Evolutionary conservation across 805 yeast genomes (phyloP).

Genomic region (Alloascoidea africana): DNA sequence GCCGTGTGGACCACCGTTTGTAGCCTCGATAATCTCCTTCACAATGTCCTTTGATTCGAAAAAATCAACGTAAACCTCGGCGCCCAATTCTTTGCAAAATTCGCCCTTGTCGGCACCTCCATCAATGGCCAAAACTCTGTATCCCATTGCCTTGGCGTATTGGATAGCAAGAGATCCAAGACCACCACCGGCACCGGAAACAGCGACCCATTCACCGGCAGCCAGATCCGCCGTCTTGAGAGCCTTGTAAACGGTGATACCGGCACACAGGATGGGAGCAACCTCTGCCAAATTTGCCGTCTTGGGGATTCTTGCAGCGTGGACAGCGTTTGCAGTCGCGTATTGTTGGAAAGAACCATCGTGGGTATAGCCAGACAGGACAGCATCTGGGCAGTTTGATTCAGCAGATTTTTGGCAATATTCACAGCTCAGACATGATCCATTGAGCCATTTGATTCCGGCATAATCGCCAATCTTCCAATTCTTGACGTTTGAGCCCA

Average conservation of each 20-base stretch:
- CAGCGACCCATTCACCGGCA: constrained; percentile 38
- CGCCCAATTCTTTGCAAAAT: constrained; percentile 28
- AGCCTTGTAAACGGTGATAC: constrained; percentile 42
- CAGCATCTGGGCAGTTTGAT: constrained; percentile 56
- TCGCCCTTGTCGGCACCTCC: constrained; percentile 34
- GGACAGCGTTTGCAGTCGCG: constrained; percentile 27
- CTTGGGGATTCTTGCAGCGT: constrained; percentile 24
- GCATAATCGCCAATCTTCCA: constrained; percentile 71
- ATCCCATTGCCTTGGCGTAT: constrained; percentile 40
- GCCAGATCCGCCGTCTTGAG: constrained; percentile 29
- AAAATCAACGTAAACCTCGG: constrained; percentile 34
- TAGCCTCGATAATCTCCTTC: constrained; percentile 36
- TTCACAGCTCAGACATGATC: constrained; percentile 67
- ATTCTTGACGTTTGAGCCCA: constrained; percentile 52
- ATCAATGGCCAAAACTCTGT: constrained; percentile 34
- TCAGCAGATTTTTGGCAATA: constrained; percentile 52
- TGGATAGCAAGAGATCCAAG: constrained; percentile 38
- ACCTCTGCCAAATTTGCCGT: constrained; percentile 24
- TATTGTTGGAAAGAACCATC: constrained; percentile 36
- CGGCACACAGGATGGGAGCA: constrained; percentile 40
- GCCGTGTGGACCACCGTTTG: constrained; percentile 67
- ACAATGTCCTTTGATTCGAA: constrained; percentile 37
- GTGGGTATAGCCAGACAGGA: constrained; percentile 73
- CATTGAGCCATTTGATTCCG: constrained; percentile 75
- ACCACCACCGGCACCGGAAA: constrained; percentile 44